These are phyloP conservation scores for Plasmodium knowlesi DNA, from an alignment of 169 alveolate genomes.

Conservation along the genomic window DNA sequence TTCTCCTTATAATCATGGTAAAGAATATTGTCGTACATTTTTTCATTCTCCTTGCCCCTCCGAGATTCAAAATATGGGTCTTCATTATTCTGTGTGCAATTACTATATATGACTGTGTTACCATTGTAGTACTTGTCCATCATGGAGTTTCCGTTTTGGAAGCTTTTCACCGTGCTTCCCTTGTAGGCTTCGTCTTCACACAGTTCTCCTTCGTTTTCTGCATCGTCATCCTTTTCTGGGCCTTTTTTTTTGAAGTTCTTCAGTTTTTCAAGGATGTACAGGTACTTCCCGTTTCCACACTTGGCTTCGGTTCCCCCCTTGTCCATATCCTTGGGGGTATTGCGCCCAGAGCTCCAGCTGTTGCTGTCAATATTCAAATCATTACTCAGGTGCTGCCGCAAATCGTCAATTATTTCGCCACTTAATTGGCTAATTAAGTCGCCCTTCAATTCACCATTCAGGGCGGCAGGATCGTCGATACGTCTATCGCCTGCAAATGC, in stretches of 20 bases:
- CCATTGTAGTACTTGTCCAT: slow-evolving; percentile 13
- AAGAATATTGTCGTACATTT: neutral
- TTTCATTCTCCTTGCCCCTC: slow-evolving; percentile 3
- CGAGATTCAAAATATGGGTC: slow-evolving; percentile 5
- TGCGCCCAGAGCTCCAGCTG: neutral
- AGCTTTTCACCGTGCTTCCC: slow-evolving; percentile 12
- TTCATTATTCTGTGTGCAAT: slow-evolving; percentile 2
- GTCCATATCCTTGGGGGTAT: neutral
- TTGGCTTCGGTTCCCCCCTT: neutral
- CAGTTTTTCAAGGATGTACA: slow-evolving; percentile 11
- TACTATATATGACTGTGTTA: slow-evolving; percentile 6
- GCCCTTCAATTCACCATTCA: neutral
- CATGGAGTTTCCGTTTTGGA: slow-evolving; percentile 1
- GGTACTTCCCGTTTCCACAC: neutral
- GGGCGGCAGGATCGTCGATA: neutral
- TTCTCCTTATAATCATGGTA: slow-evolving; percentile 32
- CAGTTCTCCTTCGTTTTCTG: neutral
- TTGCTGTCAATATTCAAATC: neutral
- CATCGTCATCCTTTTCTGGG: neutral
- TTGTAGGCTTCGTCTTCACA: neutral
- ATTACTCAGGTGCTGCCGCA: neutral
- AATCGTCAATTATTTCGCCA: neutral
- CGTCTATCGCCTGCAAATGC: neutral
- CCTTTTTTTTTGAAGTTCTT: slow-evolving; percentile 4
- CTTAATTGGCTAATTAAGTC: neutral